Conservation (phyloP, 345 rosid genomes). For the Brassica rapa region DNA sequence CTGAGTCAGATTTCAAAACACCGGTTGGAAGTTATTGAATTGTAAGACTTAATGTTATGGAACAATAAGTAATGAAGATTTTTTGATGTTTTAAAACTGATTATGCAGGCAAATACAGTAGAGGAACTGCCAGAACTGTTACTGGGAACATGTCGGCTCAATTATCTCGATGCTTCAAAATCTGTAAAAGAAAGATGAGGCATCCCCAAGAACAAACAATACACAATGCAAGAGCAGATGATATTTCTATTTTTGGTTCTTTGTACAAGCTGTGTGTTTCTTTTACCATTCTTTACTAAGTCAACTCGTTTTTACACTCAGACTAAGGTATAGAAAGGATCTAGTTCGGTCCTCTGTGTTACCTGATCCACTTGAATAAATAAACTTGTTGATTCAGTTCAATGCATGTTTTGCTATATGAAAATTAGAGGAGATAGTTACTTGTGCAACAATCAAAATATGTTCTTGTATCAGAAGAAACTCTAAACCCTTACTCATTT, state of each 20-base stretch:
- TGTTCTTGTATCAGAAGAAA: not conserved
- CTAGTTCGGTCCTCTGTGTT: conserved; percentile 19
- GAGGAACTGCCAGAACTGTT: conserved; percentile 90
- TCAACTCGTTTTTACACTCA: conserved; percentile 13
- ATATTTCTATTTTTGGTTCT: conserved; percentile 16
- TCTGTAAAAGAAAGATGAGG: conserved; percentile 45
- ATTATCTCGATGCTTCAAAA: conserved; percentile 65
- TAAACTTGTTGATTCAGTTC: conserved; percentile 20
- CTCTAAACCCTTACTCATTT: conserved; percentile 5
- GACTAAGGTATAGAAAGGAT: conserved; percentile 23
- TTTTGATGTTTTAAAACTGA: not conserved
- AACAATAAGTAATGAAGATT: not conserved
- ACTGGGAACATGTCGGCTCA: conserved; percentile 83
- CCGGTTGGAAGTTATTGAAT: not conserved
- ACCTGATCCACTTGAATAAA: conserved; percentile 4
- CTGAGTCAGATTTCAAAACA: too few species aligned
- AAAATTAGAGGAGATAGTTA: conserved; percentile 9
- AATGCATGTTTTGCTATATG: not conserved
- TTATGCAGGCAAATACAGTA: conserved; percentile 69
- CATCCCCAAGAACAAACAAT: not conserved
- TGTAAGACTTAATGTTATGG: not conserved
- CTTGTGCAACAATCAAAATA: conserved; percentile 13
- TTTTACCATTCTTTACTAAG: not conserved
- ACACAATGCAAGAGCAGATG: conserved; percentile 16
- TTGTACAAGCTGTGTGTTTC: conserved; percentile 16